Base-by-base conservation (phyloP, 495 filamentous ascomycete genomes). In the Tuber melanosporum region DNA sequence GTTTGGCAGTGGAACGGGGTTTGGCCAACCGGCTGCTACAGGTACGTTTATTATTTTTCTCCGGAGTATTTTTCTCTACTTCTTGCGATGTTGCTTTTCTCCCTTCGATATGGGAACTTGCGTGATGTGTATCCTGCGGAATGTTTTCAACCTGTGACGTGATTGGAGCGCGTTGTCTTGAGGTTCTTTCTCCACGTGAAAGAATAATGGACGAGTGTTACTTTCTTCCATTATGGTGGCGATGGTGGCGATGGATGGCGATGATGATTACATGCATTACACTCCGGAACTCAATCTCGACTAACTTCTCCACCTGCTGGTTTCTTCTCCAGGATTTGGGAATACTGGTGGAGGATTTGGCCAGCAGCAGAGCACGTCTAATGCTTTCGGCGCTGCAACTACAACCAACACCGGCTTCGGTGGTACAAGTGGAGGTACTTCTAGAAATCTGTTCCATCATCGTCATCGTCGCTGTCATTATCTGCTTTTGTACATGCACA, bases 1-100 rank as follows among this genome's bases (percentile, higher is more conserved):
- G 82, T 90, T 91, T 80, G 89, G 89, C 78, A 84, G 86, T 81
- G 87, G 87, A 83, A 87, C 87, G 87, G 87, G 86, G 86, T 89
- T 85, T 85, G 88, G 85, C 82, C 83, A 83, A 45, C 46, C 81
- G 70, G 69, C 81, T 15, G 71, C 71, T 45, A 57, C 82, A 79
- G 82, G 83, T 83, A 79, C 80, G 83, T 85, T 77, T 41, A 72
- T 81, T 76, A 62, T 75, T 57, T 71, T 78, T 69, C 42, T 45
- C 73, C 70, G 39, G 80, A 66, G 15, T 74, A 79, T 73, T 84
- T 84, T 82, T 79, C 73, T 20, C 76, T 80, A 80, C 1, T 72
- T 78, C 62, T 80, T 76, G 71, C 78, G 74, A 74, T 83, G 70
- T 73, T 75, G 82, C 83, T 83, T 79, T 80, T 82, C 79, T 74